phyloP scores from a whole-genome alignment of 1,139 yeast genomes.

The Saccharomycopsis hybrid region DNA sequence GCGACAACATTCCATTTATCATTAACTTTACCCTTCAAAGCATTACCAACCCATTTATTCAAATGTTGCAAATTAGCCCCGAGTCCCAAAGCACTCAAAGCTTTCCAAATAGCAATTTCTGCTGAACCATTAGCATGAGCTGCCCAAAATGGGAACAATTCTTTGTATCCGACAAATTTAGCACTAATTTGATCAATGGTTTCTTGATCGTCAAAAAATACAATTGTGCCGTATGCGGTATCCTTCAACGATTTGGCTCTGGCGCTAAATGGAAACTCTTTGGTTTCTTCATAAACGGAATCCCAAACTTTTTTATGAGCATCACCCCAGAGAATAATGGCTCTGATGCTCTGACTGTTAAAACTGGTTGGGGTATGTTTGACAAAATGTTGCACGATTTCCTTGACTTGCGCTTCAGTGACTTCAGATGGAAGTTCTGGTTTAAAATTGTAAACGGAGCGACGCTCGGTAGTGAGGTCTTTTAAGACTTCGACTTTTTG shows the following conservation, averaged over 20 bases:
- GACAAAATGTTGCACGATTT: slow-evolving; percentile 31
- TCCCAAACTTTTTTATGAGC: slow-evolving; percentile 39
- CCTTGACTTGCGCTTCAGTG: slow-evolving; percentile 30
- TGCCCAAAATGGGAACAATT: slow-evolving; percentile 39
- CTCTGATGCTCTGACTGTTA: slow-evolving; percentile 42
- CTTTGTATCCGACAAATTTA: slow-evolving; percentile 35
- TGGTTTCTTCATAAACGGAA: slow-evolving; percentile 31
- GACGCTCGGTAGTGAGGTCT: slow-evolving; percentile 31
- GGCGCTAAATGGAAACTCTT: slow-evolving; percentile 29
- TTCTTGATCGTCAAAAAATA: slow-evolving; percentile 38
- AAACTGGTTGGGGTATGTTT: slow-evolving; percentile 41
- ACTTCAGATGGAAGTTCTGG: slow-evolving; percentile 35
- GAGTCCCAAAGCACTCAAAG: slow-evolving; percentile 35
- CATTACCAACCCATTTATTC: slow-evolving; percentile 36
- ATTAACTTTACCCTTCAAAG: slow-evolving; percentile 33
- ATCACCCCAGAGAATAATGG: slow-evolving; percentile 35
- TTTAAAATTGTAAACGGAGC: slow-evolving; percentile 35
- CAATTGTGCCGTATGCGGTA: slow-evolving; percentile 40
- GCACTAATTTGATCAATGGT: slow-evolving; percentile 34
- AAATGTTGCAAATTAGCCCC: slow-evolving; percentile 46
- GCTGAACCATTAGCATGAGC: slow-evolving; percentile 41
- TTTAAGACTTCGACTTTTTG: slow-evolving; percentile 24
- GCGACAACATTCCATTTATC: slow-evolving; percentile 40
- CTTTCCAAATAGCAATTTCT: slow-evolving; percentile 40
- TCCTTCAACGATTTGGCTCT: slow-evolving; percentile 36